Evolutionary conservation across 2,329 filamentous ascomycete species (phyloP).

Genomic region (Fusarium citri): DNA sequence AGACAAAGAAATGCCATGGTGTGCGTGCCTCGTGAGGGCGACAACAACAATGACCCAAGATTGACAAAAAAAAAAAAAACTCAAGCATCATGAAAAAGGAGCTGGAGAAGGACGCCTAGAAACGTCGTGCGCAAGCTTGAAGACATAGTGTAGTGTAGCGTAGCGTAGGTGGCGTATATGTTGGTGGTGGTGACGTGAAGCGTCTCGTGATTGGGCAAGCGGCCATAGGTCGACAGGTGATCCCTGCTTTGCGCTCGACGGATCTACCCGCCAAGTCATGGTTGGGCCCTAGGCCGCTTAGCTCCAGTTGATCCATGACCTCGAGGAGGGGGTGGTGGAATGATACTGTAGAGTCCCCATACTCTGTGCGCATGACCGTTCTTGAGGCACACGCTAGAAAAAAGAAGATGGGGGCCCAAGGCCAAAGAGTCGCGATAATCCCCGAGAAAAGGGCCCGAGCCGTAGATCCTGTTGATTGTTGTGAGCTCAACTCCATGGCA

Average conservation of each 20-base stretch:
- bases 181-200: conserved; percentile 9
- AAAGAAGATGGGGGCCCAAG: conserved; percentile 9
- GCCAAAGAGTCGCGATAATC: conserved; percentile 23
- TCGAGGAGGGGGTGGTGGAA: conserved; percentile 21
- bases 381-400: conserved; percentile 24
- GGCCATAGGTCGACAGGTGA: conserved; percentile 16
- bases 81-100: conserved; percentile 10
- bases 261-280: conserved; percentile 46
- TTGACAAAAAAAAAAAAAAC: conserved; percentile 33
- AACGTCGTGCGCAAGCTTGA: conserved; percentile 25
- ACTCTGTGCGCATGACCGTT: conserved; percentile 43
- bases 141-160: conserved; percentile 1
- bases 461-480: conserved; percentile 2
- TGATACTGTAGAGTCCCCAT: conserved; percentile 31
- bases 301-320: conserved; percentile 26
- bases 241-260: conserved; percentile 39
- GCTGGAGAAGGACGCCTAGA: conserved; percentile 31
- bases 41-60: conserved; percentile 22
- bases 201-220: conserved; percentile 15
- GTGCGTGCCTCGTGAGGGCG: conserved; percentile 7
- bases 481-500: conserved; percentile 6
- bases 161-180: conserved; percentile 17
- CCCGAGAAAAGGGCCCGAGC: conserved; percentile 20
- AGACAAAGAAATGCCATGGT: conserved; percentile 11
- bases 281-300: conserved; percentile 35